These are phyloP conservation scores for Colletotrichum acutatum DNA, from an alignment of 2,329 filamentous ascomycete genomes.

Conservation along the genomic window DNA sequence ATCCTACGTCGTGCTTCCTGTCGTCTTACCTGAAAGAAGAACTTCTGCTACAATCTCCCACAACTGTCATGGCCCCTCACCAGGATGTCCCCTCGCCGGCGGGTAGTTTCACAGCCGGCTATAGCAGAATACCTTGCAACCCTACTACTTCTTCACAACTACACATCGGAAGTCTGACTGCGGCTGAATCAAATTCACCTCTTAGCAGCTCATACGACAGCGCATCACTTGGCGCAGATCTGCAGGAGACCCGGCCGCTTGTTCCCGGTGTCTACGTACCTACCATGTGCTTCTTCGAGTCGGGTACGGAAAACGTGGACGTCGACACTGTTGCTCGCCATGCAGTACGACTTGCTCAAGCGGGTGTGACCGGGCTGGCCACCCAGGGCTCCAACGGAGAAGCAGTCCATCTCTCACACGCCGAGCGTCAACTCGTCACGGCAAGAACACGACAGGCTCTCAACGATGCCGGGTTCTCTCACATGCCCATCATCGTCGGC, in stretches of 20 bases:
- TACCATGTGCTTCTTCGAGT: constrained; percentile 78
- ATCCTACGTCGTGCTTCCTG: constrained; percentile 1
- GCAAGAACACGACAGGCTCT: constrained; percentile 76
- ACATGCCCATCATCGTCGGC: constrained; percentile 80
- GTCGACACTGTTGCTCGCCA: constrained; percentile 67
- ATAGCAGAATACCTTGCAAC: constrained; percentile 50
- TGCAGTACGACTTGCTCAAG: constrained; percentile 77
- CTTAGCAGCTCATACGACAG: constrained; percentile 56
- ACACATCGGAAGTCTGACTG: constrained; percentile 41
- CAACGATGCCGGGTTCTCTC: constrained; percentile 71
- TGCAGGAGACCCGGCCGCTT: constrained; percentile 51
- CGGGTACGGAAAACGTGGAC: constrained; percentile 74
- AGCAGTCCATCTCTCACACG: constrained; percentile 79
- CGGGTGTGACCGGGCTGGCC: constrained; percentile 78
- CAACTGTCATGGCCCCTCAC: constrained; percentile 56
- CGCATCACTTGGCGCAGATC: constrained; percentile 46
- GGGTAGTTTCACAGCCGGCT: constrained; percentile 55
- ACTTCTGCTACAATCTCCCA: neutral
- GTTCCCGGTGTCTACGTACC: constrained; percentile 75
- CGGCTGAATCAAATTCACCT: constrained; percentile 47
- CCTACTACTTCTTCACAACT: constrained; percentile 45
- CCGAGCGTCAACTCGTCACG: constrained; percentile 77
- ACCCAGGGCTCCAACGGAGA: constrained; percentile 87
- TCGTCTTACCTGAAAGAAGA: constrained; percentile 3
- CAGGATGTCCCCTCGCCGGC: constrained; percentile 59